Evolutionary conservation across 331 rosid genomes (phyloP).

Genomic region (Telfairia occidentalis): DNA sequence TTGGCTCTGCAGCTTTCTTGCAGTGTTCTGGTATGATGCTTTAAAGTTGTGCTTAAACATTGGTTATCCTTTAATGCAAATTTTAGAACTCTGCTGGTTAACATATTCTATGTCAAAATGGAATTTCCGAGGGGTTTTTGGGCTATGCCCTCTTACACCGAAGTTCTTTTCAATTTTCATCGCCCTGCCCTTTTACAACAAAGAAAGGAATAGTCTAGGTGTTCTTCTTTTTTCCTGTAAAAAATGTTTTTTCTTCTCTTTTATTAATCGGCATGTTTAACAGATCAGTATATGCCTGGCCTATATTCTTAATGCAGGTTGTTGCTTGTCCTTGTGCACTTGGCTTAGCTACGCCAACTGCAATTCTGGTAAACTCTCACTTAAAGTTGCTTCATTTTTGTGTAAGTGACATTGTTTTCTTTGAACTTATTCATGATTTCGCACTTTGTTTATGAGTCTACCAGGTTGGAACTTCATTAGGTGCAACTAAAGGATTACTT

Average conservation of each 20-base stretch:
- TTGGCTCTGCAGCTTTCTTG: constrained; percentile 96
- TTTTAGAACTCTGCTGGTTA: background rate
- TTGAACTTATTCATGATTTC: constrained; percentile 6
- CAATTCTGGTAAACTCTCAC: constrained; percentile 69
- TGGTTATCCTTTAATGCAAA: background rate
- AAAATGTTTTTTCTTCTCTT: background rate
- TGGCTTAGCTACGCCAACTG: constrained; percentile 98
- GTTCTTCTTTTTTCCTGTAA: background rate
- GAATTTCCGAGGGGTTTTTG: background rate
- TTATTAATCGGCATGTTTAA: constrained; percentile 1
- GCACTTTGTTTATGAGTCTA: constrained; percentile 7
- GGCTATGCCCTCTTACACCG: background rate
- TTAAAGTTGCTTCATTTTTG: constrained; percentile 10
- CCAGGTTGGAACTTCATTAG: constrained; percentile 95
- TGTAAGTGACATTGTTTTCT: constrained; percentile 1
- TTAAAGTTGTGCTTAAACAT: background rate
- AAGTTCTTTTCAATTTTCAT: background rate
- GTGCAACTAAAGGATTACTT: constrained; percentile 83
- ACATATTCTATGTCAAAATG: background rate
- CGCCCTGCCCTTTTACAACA: no score
- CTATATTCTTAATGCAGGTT: constrained; percentile 44
- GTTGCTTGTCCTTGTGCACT: constrained; percentile 99
- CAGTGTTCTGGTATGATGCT: constrained; percentile 78
- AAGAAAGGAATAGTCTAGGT: background rate
- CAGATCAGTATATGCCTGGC: background rate